A percentile compares a stretch with the other conserved stretches of the same genome.
These are phyloP conservation scores for Ophiostoma sp. DNA, from an alignment of 2,329 filamentous ascomycete species.

Conservation along the genomic window DNA sequence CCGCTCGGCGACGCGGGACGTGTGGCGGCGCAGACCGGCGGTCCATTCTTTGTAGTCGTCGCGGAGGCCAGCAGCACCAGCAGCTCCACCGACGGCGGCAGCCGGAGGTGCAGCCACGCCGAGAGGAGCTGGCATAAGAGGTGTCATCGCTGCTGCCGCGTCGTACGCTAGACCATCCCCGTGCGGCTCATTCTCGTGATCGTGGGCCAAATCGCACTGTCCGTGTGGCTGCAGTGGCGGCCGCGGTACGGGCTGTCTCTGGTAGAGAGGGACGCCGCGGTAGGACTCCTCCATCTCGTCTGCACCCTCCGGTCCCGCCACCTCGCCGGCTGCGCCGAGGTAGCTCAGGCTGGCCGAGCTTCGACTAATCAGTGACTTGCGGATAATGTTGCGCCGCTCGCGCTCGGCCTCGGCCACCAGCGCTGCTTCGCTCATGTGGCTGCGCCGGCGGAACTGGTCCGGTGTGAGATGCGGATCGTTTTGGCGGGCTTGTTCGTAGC, in stretches of 20 bases:
- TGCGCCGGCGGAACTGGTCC: slow-evolving; percentile 31
- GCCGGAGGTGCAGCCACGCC: not conserved
- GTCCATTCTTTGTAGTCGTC: slow-evolving; percentile 45
- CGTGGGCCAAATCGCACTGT: not conserved
- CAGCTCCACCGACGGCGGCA: not conserved
- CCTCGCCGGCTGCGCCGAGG: slow-evolving; percentile 10
- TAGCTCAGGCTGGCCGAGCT: slow-evolving; percentile 27
- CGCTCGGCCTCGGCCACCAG: slow-evolving; percentile 40
- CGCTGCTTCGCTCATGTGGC: slow-evolving; percentile 35
- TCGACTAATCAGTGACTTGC: slow-evolving; percentile 44
- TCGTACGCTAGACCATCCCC: too few relatives aligned
- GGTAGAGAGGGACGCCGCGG: slow-evolving; percentile 1
- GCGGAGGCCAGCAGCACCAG: slow-evolving; percentile 28
- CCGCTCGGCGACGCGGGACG: slow-evolving; percentile 29
- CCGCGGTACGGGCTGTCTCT: not conserved
- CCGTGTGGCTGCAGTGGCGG: not conserved
- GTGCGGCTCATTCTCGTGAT: not conserved
- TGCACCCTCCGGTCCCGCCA: not conserved
- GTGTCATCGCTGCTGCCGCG: not conserved
- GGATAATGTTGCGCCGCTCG: slow-evolving; percentile 45
- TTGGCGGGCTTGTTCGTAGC: slow-evolving; percentile 32
- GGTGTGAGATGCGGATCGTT: slow-evolving; percentile 34
- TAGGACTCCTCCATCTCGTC: slow-evolving; percentile 4
- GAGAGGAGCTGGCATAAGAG: not conserved
- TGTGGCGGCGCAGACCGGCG: slow-evolving; percentile 35